Base-by-base conservation (phyloP, 306 rosid genomes). In the Dryas octopetala region DNA sequence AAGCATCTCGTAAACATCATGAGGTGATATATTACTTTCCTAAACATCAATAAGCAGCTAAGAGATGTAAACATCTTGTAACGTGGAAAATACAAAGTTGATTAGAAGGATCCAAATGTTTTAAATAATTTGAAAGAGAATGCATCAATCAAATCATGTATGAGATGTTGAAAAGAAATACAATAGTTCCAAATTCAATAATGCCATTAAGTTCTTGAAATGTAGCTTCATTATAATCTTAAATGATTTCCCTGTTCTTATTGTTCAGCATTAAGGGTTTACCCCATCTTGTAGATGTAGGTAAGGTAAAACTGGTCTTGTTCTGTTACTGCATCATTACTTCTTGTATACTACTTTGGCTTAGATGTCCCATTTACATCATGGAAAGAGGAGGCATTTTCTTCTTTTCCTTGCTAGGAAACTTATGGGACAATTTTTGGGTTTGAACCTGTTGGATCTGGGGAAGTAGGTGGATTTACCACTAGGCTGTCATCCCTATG, bases 1-100 rank as follows among this genome's bases (percentile, higher is more conserved):
- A 89, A 82, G 85, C 81, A 70, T 95, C 97, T 68, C 97, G 93
- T 69, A 89, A 88, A 85, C 99, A 95, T 84, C 89, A 75, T 6
- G 93, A 95, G 99, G 99, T 90, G 84, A 80, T 62, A 26, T 60
- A 23, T 6, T 73, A 14, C 68, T 45, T 47, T 73, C 51, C 52
- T 26, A 2, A 11, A 66, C 17, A 23, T 73, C 58, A 17, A 28
- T 63, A 23, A 45, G 69, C 17, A 45, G 26, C 40, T 10, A 6
- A 49, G 26, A 60, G 66, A 7, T 60, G 15, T 28, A 16, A 1
- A 53, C 51, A 10, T 16, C 62, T 38, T 70, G n/a, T 70, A 6
- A 40, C 0, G 4, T 19, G 17, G 52, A 17, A 62, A 48, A 77
- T 38, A 16, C 66, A 44, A 73, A 23, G 44, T 8, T 47, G 50